Evolutionary conservation across 2,329 filamentous ascomycete species (phyloP), one percentile per base, ranked within the genome.

Genomic region (Cadophora luteo-olivacea): DNA sequence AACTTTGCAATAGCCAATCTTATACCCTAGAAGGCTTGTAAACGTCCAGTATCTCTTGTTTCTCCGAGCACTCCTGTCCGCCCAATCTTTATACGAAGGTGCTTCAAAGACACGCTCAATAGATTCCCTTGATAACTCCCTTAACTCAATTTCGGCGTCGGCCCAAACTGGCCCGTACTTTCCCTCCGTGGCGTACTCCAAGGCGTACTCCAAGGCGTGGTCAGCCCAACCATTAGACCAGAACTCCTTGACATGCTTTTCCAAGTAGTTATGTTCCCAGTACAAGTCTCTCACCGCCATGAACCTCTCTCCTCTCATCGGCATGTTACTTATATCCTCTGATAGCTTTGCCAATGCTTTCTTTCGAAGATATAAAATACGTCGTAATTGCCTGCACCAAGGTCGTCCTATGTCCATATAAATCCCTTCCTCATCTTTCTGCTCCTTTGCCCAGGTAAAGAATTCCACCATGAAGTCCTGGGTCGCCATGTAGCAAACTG

Each of bases 301-400:
- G 32, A 54, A 54, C 25, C 25, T 54, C 51, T 54, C 51, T 25
- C 51, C 51, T 32, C 51, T 54, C 51, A 32, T 54, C 51, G 51
- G 51, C 51, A 54, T 32, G 32, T 54, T 54, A 54, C 51, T 54
- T 54, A 54, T 54, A 32, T 32, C 51, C 25, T 54, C 51, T 54
- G 51, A 54, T 54, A 54, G 25, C 51, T 54, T 54, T 54, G 12
- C 51, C 32, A 54, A 54, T 54, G 24, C 51, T 54, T 54, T 25
- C 51, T 54, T 54, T 54, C 51, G 51, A 54, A 54, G 25, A 54
- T 54, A 54, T 54, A 54, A 25, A 54, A 54, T 54, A 54, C 25
- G 51, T 32, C 25, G 51, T 54, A 54, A 54, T 54, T 54, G 51
- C 51, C 24, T 54, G 51, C 51, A 54, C 51, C 51, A 54, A 54